Base-by-base conservation (phyloP, 805 yeast genomes). In the Yarrowia yakushimensis region DNA sequence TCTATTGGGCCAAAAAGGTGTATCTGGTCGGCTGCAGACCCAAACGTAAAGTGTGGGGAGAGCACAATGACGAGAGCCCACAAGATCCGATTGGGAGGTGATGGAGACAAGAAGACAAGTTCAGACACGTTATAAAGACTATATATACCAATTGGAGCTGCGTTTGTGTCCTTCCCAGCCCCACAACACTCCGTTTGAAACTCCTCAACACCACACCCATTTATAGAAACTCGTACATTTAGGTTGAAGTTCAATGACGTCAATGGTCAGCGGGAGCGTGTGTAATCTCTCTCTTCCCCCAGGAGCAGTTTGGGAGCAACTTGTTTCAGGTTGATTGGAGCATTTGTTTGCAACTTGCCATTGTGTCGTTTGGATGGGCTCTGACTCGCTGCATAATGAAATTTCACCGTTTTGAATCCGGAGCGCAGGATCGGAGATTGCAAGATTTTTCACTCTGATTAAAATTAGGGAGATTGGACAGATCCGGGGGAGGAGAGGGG, bases 1-100 rank as follows among this genome's bases (percentile, higher is more conserved):
- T 46, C n/a, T n/a, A n/a, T n/a, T n/a, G 61, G 55, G 46, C n/a
- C 59, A 6, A 45, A 43, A 48, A 48, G 55, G 37, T 48, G 55
- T 48, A 48, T 23, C 22, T 39, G 52, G 23, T 30, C 18, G 25
- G n/a, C 52, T 45, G 52, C 52, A 45, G 52, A 45, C 23, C 30
- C 36, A 45, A 45, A 45, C 36, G 52, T n/a, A 45, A 45, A 28
- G 25, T 36, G 37, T 34, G 37, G 37, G 37, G 37, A 20, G 9
- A 18, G n/a, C n/a, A n/a, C n/a, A n/a, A n/a, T n/a, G n/a, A n/a
- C n/a, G n/a, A n/a, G n/a, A n/a, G n/a, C n/a, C 8, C 20, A 23
- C 13, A 39, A 17, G 9, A 22, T 1, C 17, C 1, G 27, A 13
- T 22, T 41, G 48, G 33, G 33, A 43, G 36, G 36, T 6, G 5